Conservation (phyloP, 306 rosid species). For the Lupinus albus region DNA sequence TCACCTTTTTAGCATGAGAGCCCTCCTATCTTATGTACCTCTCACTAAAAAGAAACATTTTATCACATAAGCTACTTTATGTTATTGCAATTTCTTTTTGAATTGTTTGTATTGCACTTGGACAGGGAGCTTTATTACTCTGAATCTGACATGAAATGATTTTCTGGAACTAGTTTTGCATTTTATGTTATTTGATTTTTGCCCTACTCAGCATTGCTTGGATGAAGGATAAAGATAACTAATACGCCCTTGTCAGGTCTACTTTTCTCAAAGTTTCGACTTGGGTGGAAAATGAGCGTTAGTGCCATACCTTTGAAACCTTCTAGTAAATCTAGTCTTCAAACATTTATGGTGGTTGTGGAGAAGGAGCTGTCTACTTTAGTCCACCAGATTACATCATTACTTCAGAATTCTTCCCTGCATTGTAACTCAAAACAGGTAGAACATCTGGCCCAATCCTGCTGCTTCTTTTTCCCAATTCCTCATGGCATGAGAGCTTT, state of each 20-base stretch:
- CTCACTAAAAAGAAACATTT: background rate
- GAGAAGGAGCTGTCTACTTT: constrained; percentile 67
- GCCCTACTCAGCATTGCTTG: background rate
- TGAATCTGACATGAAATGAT: constrained; percentile 2
- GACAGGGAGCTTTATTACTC: background rate
- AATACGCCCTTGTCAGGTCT: constrained; percentile 56
- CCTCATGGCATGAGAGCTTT: constrained; percentile 18
- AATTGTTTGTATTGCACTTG: constrained; percentile 24
- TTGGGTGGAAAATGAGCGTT: constrained; percentile 88
- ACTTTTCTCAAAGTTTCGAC: constrained; percentile 75
- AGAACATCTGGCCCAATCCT: constrained; percentile 22
- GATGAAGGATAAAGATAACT: constrained; percentile 20
- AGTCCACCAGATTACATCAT: constrained; percentile 63
- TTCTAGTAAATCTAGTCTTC: constrained; percentile 67
- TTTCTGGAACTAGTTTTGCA: constrained; percentile 33
- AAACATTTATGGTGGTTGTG: constrained; percentile 80
- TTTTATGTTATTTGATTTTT: constrained; percentile 7
- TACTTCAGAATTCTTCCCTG: constrained; percentile 53
- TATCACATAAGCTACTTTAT: background rate
- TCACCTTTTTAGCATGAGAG: constrained; percentile 8
- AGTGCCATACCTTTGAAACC: constrained; percentile 70
- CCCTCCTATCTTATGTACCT: constrained; percentile 6
- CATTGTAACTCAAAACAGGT: constrained; percentile 76
- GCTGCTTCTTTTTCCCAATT: constrained; percentile 20
- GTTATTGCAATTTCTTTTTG: constrained; percentile 15